Conservation (phyloP, 1,139 yeast species). For the Yamadazyma taylorii region DNA sequence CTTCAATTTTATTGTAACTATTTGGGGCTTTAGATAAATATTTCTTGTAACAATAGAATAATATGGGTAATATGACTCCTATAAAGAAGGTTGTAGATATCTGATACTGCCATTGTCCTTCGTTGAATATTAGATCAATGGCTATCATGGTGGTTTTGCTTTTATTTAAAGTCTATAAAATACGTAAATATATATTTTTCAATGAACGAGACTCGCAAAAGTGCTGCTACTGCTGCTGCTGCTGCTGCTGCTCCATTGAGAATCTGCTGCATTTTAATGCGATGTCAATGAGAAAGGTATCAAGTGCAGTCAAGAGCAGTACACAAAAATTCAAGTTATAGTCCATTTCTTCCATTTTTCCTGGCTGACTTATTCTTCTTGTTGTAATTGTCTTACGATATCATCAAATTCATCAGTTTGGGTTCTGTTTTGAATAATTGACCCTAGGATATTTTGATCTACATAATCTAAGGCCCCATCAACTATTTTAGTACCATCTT, state of each 20-base stretch:
- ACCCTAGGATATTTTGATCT: slow-evolving; percentile 41
- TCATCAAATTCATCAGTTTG: slow-evolving; percentile 30
- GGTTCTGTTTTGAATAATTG: slow-evolving; percentile 33
- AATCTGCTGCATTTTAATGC: too few species aligned
- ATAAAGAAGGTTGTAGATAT: slow-evolving; percentile 48
- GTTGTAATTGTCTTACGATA: slow-evolving; percentile 23
- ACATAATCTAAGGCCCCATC: slow-evolving; percentile 39
- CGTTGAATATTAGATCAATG: slow-evolving; percentile 42
- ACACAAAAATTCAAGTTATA: too few species aligned
- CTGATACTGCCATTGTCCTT: slow-evolving; percentile 50
- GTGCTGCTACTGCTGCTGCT: too few species aligned
- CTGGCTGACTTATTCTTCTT: slow-evolving; percentile 1
- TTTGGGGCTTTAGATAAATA: slow-evolving; percentile 43
- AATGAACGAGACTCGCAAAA: too few species aligned
- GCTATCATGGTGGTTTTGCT: slow-evolving; percentile 34
- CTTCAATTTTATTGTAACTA: slow-evolving; percentile 44
- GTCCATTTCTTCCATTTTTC: too few species aligned
- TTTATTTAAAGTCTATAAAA: neutral
- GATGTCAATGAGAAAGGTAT: too few species aligned
- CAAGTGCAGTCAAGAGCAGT: too few species aligned
- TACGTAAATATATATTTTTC: neutral
- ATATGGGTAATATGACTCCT: slow-evolving; percentile 40
- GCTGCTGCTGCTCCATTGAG: too few species aligned
- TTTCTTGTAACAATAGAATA: slow-evolving; percentile 38
- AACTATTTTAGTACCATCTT: slow-evolving; percentile 19